phyloP scores from a whole-genome alignment of 257 asterid species.

The Parsonsia alboflavescens region DNA sequence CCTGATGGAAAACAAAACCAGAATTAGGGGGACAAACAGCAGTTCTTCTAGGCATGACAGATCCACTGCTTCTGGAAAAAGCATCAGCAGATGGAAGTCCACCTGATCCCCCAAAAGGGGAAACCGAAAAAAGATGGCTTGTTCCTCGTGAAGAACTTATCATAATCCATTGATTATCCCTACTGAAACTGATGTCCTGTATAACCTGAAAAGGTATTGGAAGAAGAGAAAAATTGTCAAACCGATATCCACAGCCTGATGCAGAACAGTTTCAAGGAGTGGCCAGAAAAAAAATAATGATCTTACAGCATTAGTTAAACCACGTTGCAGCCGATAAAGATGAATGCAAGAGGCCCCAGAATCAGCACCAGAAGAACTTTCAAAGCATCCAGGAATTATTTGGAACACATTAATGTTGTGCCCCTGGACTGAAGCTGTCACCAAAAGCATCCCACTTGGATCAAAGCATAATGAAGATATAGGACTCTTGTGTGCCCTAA shows the following conservation, averaged over 20 bases:
- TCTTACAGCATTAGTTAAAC: constrained; percentile 87
- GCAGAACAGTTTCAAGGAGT: constrained; percentile 7
- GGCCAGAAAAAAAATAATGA: background rate
- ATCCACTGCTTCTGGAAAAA: constrained; percentile 28
- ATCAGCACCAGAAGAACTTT: constrained; percentile 26
- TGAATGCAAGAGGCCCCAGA: constrained; percentile 49
- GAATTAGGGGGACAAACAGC: constrained; percentile 35
- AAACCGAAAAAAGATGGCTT: constrained; percentile 76
- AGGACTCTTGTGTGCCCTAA: constrained; percentile 90
- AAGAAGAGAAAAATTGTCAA: constrained; percentile 9
- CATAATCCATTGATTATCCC: constrained; percentile 63
- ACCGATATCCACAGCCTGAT: background rate
- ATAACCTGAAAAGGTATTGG: constrained; percentile 53
- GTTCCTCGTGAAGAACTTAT: constrained; percentile 77
- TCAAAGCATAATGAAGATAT: constrained; percentile 49
- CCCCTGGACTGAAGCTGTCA: constrained; percentile 90
- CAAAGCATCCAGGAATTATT: constrained; percentile 45
- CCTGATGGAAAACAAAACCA: constrained; percentile 46
- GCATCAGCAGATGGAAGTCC: constrained; percentile 28
- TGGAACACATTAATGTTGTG: constrained; percentile 83
- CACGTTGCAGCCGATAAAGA: constrained; percentile 84
- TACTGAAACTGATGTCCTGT: constrained; percentile 88
- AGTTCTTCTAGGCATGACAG: constrained; percentile 25
- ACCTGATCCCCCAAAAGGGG: constrained; percentile 49
- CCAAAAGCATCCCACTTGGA: constrained; percentile 50